Conservation (phyloP, 1,139 yeast species). For the Geotrichum cucujoidarum region DNA sequence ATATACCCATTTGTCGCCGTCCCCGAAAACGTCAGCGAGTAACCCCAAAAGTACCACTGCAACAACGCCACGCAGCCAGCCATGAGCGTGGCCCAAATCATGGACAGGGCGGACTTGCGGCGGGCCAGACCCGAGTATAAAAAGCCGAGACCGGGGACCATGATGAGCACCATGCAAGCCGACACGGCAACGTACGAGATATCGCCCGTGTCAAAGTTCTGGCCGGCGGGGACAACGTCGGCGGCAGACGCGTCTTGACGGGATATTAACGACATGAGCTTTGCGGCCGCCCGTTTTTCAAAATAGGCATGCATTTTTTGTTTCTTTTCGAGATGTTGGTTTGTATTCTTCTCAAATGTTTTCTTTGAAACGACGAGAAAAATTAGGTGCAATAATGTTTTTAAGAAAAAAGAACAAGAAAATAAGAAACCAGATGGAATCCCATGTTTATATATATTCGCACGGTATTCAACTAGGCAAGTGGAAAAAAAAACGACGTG, state of each 20-base stretch:
- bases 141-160: constrained; percentile 94
- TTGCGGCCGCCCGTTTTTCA: constrained; percentile 8
- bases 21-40: constrained; percentile 76
- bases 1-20: constrained; percentile 77
- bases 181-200: constrained; percentile 46
- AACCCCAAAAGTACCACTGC: constrained; percentile 99
- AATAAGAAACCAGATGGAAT: background rate
- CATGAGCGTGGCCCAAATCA: constrained; percentile 81
- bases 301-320: constrained; percentile 8
- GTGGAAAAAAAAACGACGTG: background rate
- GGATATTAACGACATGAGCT: background rate
- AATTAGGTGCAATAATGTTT: background rate
- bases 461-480: background rate
- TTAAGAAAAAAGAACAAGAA: constrained; percentile 4
- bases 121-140: constrained; percentile 92
- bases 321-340: too few relatives aligned
- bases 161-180: constrained; percentile 74
- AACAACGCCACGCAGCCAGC: constrained; percentile 73
- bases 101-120: constrained; percentile 81
- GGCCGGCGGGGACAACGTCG: constrained; percentile 3
- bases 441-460: constrained; percentile 1
- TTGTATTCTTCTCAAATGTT: too few relatives aligned
- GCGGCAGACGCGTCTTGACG: constrained; percentile 5
- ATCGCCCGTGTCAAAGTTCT: constrained; percentile 47
- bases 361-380: background rate